These are phyloP conservation scores for Tanacetum coccineum DNA, from an alignment of 129 eudicot genomes.

Conservation along the genomic window DNA sequence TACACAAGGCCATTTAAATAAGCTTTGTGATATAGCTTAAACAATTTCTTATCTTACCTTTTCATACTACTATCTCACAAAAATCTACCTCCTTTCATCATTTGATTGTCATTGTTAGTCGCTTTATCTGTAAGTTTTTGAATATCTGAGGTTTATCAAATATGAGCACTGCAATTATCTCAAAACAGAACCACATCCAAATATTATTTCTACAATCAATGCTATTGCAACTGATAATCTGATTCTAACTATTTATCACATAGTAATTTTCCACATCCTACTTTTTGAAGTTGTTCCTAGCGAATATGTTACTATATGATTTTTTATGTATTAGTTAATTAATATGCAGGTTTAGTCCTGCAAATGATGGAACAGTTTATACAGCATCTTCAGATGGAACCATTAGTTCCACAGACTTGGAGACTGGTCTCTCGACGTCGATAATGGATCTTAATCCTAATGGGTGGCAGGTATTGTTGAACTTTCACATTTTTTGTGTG, in stretches of 20 bases:
- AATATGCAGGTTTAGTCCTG: conserved; percentile 57
- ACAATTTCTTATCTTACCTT: no score
- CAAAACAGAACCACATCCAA: background rate
- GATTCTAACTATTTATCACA: background rate
- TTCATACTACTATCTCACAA: background rate
- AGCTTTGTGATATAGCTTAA: no score
- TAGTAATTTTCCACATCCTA: background rate
- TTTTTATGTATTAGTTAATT: background rate
- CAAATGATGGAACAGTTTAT: conserved; percentile 79
- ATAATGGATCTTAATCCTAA: conserved; percentile 82
- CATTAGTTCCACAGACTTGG: conserved; percentile 77
- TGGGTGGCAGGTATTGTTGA: conserved; percentile 80
- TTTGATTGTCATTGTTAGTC: background rate
- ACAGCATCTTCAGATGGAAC: conserved; percentile 97
- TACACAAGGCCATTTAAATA: no score
- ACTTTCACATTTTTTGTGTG: background rate
- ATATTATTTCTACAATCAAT: background rate
- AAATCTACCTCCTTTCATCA: background rate
- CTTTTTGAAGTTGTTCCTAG: background rate
- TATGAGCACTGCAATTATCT: background rate
- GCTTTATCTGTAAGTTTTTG: background rate
- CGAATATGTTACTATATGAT: background rate
- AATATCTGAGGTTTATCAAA: background rate
- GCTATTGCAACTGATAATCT: background rate
- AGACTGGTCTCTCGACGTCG: conserved; percentile 74